Evolutionary conservation across 177 flowering plant genomes (phyloP), one percentile per base, ranked within the genome.

Genomic region (Vitis hybrid): DNA sequence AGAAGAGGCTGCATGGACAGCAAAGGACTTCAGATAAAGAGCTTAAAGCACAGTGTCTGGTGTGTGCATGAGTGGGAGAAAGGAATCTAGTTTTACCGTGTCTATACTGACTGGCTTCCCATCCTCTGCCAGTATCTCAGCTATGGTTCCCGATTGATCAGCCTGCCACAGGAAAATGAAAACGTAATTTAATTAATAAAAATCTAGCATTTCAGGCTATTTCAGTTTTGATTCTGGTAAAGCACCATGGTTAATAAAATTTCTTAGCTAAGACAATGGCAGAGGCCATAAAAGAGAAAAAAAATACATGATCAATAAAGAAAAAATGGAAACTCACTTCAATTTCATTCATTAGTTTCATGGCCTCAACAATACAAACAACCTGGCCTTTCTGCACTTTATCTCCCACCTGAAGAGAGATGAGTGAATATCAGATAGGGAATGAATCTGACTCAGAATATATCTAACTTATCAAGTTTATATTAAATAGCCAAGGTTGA

Each of bases 341-440:
- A 56, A 92, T 90, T 72, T 92, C 96, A 74, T 92, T 92, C 97
- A 92, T 90, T 76, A 92, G 74, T 75, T 92, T 92, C 97, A 92
- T 92, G 74, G 97, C 97, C 73, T 92, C 97, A 61, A 92, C 74
- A 68, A 92, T 89, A 83, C 97, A 92, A n/a, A 92, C 1, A 39
- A 92, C 88, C 80, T 90, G 92, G 16, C 97, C 96, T 81, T 90
- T 89, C 82, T 89, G 82, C 63, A 92, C 90, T 74, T 89, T 89
- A 68, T 92, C 97, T 71, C 97, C 97, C 7, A 92, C 94, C 96
- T 92, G 80, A 50, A 61, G 11, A 65, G 57, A 8, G 29, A 26
- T 26, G 29, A 26, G 29, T 0, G 49, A 68, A 45, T 50, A 50
- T n/a, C 2, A 2, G 34, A 0, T 14, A 45, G 18, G 7, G 29